Conservation (phyloP, 2,329 filamentous ascomycete species). For the Ceratocystis destructans region DNA sequence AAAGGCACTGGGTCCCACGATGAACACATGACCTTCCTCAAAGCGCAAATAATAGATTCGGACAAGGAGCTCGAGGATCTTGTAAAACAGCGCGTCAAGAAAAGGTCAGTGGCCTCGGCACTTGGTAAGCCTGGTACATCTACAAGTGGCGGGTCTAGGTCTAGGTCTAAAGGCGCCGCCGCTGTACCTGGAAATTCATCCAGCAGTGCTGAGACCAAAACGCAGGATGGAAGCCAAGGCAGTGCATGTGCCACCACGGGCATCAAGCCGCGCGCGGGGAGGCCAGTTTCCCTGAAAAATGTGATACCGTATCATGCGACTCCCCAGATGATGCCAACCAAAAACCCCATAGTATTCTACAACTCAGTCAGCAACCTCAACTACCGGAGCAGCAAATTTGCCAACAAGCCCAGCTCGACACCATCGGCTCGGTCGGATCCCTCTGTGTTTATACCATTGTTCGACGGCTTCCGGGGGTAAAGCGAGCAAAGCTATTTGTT, state of each 20-base stretch:
- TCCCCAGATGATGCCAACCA: slow-evolving; percentile 24
- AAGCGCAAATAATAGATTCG: slow-evolving; percentile 65
- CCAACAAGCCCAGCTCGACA: background rate
- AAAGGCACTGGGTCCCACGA: slow-evolving; percentile 27
- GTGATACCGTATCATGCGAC: slow-evolving; percentile 29
- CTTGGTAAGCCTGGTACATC: background rate
- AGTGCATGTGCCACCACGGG: background rate
- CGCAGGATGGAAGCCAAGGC: slow-evolving; percentile 19
- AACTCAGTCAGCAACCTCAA: background rate
- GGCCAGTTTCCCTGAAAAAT: slow-evolving; percentile 22
- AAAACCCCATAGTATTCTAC: background rate
- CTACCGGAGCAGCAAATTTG: background rate
- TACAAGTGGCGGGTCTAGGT: background rate
- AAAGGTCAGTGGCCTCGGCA: background rate
- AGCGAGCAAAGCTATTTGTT: background rate
- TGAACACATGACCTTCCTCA: slow-evolving; percentile 50
- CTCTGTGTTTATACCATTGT: background rate
- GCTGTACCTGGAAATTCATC: background rate
- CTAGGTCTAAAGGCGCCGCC: too few species aligned
- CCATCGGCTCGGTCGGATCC: background rate
- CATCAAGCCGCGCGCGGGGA: slow-evolving; percentile 10
- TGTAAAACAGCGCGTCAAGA: slow-evolving; percentile 37
- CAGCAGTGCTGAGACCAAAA: slow-evolving; percentile 28
- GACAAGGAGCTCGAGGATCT: slow-evolving; percentile 64
- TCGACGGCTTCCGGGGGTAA: background rate